Evolutionary conservation across 306 rosid species (phyloP), one percentile per base, ranked within the genome.

Genomic region (Trichosanthes truncata): DNA sequence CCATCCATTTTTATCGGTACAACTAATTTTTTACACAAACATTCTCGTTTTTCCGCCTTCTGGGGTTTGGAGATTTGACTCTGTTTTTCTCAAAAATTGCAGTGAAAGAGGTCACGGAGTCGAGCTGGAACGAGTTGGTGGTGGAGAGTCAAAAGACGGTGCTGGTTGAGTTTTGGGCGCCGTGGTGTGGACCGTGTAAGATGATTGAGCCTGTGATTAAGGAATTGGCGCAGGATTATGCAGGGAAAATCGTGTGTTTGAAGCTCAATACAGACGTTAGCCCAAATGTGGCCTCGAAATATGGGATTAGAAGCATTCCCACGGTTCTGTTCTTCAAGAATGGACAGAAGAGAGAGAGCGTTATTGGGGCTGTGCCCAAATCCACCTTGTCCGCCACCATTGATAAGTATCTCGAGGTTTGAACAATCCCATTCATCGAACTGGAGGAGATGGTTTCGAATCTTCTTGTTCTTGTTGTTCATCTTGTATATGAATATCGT

Each of bases 231-330:
- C 88, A 86, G 81, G 97, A 92, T 75, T 94, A 91, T 78, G 93
- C 87, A 1, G 97, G 95, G 1, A 94, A 92, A 82, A 74, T 92
- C 21, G 82, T 61, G 1, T 91, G 96, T 86, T 90, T 29, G 87
- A 91, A 92, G 91, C 87, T 94, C 52, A 94, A 94, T 87, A 94
- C 97, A 0, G 97, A 94, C 76, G 87, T 84, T 13, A 77, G 87
- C 83, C 99, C 97, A 10, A 90, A 80, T 86, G 86, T 78, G 66
- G 93, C 99, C 41, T 85, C 96, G 6, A 81, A 89, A 73, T 92
- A 93, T 35, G 97, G 97, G 26, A 93, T 95, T 78, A 88, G 99
- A 83, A 95, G 99, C 90, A 95, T 95, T 67, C 99, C 99, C 29
- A 93, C 99, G 1, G 97, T 95, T 81, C 89, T 93, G 9, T 89